phyloP scores from a whole-genome alignment of 257 asterid species.

The Cordia subcordata region DNA sequence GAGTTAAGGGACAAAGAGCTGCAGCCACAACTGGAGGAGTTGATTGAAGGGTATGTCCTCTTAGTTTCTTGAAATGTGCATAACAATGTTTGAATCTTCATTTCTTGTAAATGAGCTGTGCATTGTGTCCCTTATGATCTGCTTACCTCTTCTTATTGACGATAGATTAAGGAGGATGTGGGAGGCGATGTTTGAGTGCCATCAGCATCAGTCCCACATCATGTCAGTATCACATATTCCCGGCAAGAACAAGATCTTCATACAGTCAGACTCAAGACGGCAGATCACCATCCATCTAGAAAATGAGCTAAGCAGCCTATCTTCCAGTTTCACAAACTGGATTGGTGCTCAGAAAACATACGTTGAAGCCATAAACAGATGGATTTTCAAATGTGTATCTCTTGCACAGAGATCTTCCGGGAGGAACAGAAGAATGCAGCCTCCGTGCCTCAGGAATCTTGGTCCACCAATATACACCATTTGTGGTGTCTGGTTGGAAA shows the following conservation, averaged over 20 bases:
- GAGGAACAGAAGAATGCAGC: slow-evolving; percentile 48
- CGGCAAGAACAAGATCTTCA: slow-evolving; percentile 34
- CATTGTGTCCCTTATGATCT: neutral
- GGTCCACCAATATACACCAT: slow-evolving; percentile 92
- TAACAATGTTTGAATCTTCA: neutral
- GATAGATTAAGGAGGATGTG: slow-evolving; percentile 87
- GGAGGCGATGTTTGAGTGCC: slow-evolving; percentile 76
- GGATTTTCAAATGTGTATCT: slow-evolving; percentile 78
- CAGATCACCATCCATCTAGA: slow-evolving; percentile 54
- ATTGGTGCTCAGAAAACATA: slow-evolving; percentile 64
- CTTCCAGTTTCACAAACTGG: slow-evolving; percentile 76
- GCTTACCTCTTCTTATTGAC: slow-evolving; percentile 5
- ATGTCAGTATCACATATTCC: slow-evolving; percentile 62
- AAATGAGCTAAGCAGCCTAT: slow-evolving; percentile 46
- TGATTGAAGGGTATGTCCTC: slow-evolving; percentile 75
- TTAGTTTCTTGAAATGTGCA: neutral
- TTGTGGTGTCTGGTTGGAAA: slow-evolving; percentile 76
- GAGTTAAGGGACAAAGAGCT: slow-evolving; percentile 84
- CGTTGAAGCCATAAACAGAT: slow-evolving; percentile 64
- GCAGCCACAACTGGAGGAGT: slow-evolving; percentile 95
- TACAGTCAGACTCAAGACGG: slow-evolving; percentile 56
- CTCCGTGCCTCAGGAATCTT: slow-evolving; percentile 43
- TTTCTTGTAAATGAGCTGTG: neutral
- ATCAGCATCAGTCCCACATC: slow-evolving; percentile 75
- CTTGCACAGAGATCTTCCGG: slow-evolving; percentile 51